These are phyloP conservation scores for Pythium apleroticum DNA, from an alignment of 352 stramenopile genomes.

Conservation along the genomic window DNA sequence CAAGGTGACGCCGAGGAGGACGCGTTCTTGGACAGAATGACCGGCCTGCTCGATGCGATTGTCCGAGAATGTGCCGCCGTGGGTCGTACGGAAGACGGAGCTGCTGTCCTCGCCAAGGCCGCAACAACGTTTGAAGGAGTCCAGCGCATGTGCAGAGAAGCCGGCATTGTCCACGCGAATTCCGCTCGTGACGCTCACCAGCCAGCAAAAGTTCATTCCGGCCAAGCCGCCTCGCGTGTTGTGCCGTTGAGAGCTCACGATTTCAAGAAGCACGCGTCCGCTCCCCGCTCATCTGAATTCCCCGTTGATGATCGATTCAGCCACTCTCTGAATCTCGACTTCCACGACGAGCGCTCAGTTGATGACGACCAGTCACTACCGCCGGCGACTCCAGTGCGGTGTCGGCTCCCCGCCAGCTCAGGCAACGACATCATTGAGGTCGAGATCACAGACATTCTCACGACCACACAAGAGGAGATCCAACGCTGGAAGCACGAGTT, in stretches of 20 bases:
- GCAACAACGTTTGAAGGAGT: conserved; percentile 23
- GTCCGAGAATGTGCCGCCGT: conserved; percentile 23
- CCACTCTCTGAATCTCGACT: background rate
- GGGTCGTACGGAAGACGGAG: conserved; percentile 12
- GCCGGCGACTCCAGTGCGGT: conserved; percentile 1
- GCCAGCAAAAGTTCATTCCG: conserved; percentile 1
- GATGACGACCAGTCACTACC: conserved; percentile 14
- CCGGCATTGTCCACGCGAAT: conserved; percentile 19
- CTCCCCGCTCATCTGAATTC: background rate
- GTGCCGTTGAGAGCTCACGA: conserved; percentile 9
- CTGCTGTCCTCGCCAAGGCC: conserved; percentile 13
- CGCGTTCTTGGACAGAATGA: conserved; percentile 26
- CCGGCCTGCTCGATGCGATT: conserved; percentile 15
- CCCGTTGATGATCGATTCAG: background rate
- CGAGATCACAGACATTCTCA: conserved; percentile 28
- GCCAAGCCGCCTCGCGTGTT: conserved; percentile 9
- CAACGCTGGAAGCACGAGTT: conserved; percentile 32
- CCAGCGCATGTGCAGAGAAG: conserved; percentile 25
- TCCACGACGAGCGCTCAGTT: background rate
- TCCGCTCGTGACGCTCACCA: background rate
- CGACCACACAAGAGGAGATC: conserved; percentile 26
- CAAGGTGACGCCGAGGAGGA: conserved; percentile 15
- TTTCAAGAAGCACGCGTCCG: background rate
- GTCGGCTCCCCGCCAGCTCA: conserved; percentile 3
- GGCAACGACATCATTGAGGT: conserved; percentile 30